Conservation (phyloP, 768 basidiomycete species). For the Clavulina sp. region DNA sequence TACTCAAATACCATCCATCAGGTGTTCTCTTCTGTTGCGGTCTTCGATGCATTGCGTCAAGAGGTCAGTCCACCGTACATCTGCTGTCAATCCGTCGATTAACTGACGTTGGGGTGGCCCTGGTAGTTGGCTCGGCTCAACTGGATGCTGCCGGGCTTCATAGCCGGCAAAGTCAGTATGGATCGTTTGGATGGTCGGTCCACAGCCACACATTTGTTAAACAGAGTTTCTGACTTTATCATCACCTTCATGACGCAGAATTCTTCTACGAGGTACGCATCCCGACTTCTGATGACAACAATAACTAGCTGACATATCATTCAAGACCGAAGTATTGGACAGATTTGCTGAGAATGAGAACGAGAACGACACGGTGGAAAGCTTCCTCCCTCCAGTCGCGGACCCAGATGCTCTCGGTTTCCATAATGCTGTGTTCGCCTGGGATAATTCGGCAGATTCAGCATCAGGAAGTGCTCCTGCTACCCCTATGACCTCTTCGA, state of each 20-base stretch:
- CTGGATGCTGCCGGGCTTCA: slow-evolving; percentile 15
- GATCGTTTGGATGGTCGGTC: slow-evolving; percentile 28
- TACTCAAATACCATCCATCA: too few species aligned
- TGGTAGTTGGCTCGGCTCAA: too few species aligned
- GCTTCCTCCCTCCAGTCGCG: slow-evolving; percentile 3
- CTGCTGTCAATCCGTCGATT: too few species aligned
- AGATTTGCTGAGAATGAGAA: slow-evolving; percentile 11
- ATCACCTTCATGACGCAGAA: not conserved
- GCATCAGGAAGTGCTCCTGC: slow-evolving; percentile 24
- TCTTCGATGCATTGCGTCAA: slow-evolving; percentile 43
- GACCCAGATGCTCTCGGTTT: slow-evolving; percentile 11
- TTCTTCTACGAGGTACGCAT: not conserved
- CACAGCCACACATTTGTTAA: too few species aligned
- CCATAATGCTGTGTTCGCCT: slow-evolving; percentile 28
- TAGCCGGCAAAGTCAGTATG: slow-evolving; percentile 39
- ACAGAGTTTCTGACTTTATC: too few species aligned
- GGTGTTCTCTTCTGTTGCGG: slow-evolving; percentile 30
- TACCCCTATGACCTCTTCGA: slow-evolving; percentile 19
- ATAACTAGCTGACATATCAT: too few species aligned
- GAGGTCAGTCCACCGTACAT: too few species aligned
- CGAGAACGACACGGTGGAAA: slow-evolving; percentile 7
- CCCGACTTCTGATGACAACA: too few species aligned
- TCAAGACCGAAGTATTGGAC: slow-evolving; percentile 21
- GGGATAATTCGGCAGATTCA: slow-evolving; percentile 21
- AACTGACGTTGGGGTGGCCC: too few species aligned